A percentile compares a stretch with the other conserved stretches of the same genome.
These are phyloP conservation scores for Thymus mandschuricus DNA, from an alignment of 257 asterid genomes.

Conservation along the genomic window DNA sequence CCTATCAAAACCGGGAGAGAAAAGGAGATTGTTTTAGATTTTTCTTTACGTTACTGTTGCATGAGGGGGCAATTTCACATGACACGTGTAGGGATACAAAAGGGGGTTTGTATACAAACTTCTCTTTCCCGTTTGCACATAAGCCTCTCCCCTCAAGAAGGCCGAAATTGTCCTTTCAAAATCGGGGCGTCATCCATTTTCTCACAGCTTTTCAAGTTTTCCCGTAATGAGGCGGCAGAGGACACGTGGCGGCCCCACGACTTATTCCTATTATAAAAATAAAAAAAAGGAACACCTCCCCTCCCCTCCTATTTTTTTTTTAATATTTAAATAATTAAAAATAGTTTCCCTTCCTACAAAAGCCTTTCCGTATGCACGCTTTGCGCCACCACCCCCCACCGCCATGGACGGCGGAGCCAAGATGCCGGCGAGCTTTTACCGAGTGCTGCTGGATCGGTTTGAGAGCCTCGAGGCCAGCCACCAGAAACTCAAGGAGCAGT, in stretches of 20 bases:
- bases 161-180: constrained; percentile 19
- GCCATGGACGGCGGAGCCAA: constrained; percentile 57
- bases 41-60: too few relatives aligned
- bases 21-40: too few relatives aligned
- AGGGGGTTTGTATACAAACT: too few relatives aligned
- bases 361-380: constrained; percentile 26
- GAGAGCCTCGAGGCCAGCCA: constrained; percentile 58
- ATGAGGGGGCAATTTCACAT: too few relatives aligned
- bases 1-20: too few relatives aligned
- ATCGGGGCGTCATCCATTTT: too few relatives aligned
- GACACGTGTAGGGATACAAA: too few relatives aligned
- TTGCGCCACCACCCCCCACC: constrained; percentile 33
- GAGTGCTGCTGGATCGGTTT: constrained; percentile 46
- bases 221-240: constrained; percentile 14
- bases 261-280: background rate
- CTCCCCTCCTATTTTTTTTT: background rate
- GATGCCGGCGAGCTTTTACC: constrained; percentile 23
- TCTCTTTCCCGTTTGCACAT: too few relatives aligned
- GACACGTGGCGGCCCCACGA: constrained; percentile 47
- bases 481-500: constrained; percentile 52
- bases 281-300: background rate
- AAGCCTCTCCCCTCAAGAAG: too few relatives aligned
- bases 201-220: background rate
- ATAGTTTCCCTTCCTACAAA: constrained; percentile 21
- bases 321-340: too few relatives aligned